Evolutionary conservation across 2,329 filamentous ascomycete genomes (phyloP).

Genomic region (Claviceps sp.): DNA sequence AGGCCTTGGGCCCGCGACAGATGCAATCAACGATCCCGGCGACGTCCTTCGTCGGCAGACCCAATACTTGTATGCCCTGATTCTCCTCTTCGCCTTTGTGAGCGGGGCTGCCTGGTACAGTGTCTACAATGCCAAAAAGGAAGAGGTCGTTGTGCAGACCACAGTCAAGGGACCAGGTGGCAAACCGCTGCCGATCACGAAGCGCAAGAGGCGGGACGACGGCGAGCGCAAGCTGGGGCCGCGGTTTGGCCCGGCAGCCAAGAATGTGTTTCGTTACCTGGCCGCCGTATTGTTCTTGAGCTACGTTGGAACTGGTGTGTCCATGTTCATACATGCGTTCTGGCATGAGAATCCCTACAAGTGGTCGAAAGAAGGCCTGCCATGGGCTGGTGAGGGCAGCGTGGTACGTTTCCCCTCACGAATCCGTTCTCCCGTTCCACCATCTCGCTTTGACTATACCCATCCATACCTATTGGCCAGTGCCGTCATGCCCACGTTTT

Average conservation of each 20-base stretch:
- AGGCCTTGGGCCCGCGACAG: slow-evolving; percentile 10
- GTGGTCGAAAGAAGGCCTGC: slow-evolving; percentile 31
- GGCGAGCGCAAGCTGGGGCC: slow-evolving; percentile 29
- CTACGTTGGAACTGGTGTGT: slow-evolving; percentile 60
- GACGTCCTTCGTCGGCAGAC: slow-evolving; percentile 31
- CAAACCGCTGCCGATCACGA: slow-evolving; percentile 64
- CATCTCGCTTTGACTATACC: background rate
- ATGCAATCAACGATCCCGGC: slow-evolving; percentile 16
- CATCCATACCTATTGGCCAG: too few species aligned
- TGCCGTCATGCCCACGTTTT: too few species aligned
- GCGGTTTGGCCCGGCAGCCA: slow-evolving; percentile 52
- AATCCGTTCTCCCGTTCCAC: background rate
- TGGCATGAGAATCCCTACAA: slow-evolving; percentile 24
- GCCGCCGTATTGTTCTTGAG: slow-evolving; percentile 58
- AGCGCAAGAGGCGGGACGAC: slow-evolving; percentile 38
- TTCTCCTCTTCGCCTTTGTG: slow-evolving; percentile 40
- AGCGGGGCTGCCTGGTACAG: slow-evolving; percentile 37
- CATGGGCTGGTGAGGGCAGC: slow-evolving; percentile 65
- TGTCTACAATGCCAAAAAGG: slow-evolving; percentile 35
- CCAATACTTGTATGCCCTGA: slow-evolving; percentile 37
- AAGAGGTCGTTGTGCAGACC: slow-evolving; percentile 32
- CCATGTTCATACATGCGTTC: slow-evolving; percentile 64
- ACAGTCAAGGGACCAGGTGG: slow-evolving; percentile 66
- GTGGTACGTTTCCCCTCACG: slow-evolving; percentile 43
- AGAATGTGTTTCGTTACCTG: slow-evolving; percentile 62